These are phyloP conservation scores for Talaromyces pinophilus DNA, from an alignment of 2,329 filamentous ascomycete species.

Conservation along the genomic window DNA sequence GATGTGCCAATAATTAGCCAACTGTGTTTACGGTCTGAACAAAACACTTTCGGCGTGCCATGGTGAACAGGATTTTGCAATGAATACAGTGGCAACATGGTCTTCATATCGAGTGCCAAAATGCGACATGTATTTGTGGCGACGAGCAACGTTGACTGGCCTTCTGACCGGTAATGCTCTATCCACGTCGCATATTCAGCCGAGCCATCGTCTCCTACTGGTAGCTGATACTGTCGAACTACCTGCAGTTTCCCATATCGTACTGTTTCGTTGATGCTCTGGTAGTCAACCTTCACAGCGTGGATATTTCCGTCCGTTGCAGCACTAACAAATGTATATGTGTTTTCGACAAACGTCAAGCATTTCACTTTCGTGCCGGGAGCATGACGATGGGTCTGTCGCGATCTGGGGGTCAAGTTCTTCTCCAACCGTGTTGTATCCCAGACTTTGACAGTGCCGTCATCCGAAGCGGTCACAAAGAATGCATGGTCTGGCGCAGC, in stretches of 20 bases:
- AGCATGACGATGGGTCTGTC: slow-evolving; percentile 79
- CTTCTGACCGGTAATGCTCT: slow-evolving; percentile 84
- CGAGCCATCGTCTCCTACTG: slow-evolving; percentile 33
- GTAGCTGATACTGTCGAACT: slow-evolving; percentile 77
- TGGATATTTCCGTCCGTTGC: slow-evolving; percentile 88
- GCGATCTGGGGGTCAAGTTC: slow-evolving; percentile 82
- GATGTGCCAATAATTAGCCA: slow-evolving; percentile 92
- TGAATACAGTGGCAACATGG: slow-evolving; percentile 78
- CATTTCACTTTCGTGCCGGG: slow-evolving; percentile 72
- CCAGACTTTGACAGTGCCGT: slow-evolving; percentile 90
- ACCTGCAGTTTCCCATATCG: slow-evolving; percentile 77
- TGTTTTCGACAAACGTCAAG: slow-evolving; percentile 88
- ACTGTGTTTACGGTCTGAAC: slow-evolving; percentile 78
- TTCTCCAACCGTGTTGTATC: slow-evolving; percentile 86
- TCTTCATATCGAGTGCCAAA: slow-evolving; percentile 80
- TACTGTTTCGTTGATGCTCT: slow-evolving; percentile 57
- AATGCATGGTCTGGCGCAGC: slow-evolving; percentile 89
- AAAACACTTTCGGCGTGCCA: slow-evolving; percentile 88
- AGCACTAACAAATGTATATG: slow-evolving; percentile 88
- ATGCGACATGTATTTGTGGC: slow-evolving; percentile 85
- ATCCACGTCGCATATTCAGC: slow-evolving; percentile 84
- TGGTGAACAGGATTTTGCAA: slow-evolving; percentile 89
- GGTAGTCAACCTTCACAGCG: slow-evolving; percentile 78
- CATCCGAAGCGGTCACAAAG: slow-evolving; percentile 90
- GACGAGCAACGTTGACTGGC: slow-evolving; percentile 77